Conservation (phyloP, 108 stramenopile species). For the Cyclotella atomus region DNA sequence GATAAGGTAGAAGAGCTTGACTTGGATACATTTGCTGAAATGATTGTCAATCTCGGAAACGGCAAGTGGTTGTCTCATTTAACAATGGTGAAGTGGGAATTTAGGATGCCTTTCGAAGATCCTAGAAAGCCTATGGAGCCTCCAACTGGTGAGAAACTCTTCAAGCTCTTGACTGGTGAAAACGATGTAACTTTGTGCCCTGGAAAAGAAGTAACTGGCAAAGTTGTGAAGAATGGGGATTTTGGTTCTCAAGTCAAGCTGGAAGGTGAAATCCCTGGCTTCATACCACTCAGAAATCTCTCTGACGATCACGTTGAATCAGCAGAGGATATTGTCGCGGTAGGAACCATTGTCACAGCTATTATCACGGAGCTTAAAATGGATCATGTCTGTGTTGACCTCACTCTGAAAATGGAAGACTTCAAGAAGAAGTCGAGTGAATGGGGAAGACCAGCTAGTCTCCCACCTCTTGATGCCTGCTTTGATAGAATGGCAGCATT, state of each 20-base stretch:
- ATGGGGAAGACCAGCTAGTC: conserved; percentile 79
- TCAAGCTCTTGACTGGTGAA: conserved; percentile 88
- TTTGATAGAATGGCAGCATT: conserved; percentile 70
- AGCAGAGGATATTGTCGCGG: conserved; percentile 81
- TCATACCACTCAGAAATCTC: conserved; percentile 82
- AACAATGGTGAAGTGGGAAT: conserved; percentile 93
- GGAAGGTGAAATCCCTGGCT: conserved; percentile 88
- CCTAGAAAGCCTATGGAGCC: conserved; percentile 86
- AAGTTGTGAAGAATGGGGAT: conserved; percentile 78
- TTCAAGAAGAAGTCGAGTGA: conserved; percentile 78
- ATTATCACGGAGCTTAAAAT: conserved; percentile 90
- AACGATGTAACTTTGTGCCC: conserved; percentile 82
- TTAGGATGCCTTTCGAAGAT: conserved; percentile 85
- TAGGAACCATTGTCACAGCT: conserved; percentile 82
- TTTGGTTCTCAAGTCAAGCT: conserved; percentile 89
- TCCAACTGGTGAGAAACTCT: conserved; percentile 73
- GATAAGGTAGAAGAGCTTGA: conserved; percentile 91
- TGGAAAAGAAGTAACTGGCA: conserved; percentile 89
- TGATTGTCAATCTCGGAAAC: conserved; percentile 70
- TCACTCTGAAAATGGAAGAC: conserved; percentile 87
- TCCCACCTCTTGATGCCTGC: conserved; percentile 66
- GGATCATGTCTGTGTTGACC: conserved; percentile 90
- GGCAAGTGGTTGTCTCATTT: conserved; percentile 85
- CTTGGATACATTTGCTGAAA: conserved; percentile 82
- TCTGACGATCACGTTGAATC: conserved; percentile 88